Evolutionary conservation across 2,329 filamentous ascomycete species (phyloP).

Genomic region (Xylaria digitata): DNA sequence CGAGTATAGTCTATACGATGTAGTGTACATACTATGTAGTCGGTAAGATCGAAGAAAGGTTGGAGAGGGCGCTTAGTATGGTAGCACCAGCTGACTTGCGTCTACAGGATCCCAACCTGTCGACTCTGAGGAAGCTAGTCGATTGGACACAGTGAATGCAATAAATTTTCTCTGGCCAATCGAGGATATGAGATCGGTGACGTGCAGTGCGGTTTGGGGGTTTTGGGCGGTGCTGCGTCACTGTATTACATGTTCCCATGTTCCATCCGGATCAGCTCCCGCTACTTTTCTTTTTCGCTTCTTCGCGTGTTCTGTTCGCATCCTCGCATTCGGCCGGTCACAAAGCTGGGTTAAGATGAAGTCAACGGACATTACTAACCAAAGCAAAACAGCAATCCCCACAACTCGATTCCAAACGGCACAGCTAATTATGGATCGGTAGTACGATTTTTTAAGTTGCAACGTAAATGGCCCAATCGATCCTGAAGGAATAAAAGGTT

Average conservation of each 20-base stretch:
- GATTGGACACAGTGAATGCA: conserved; percentile 10
- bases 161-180: conserved; percentile 9
- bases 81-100: conserved; percentile 20
- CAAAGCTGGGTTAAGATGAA: too few relatives aligned
- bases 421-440: background rate
- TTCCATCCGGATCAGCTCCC: too few relatives aligned
- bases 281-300: too few relatives aligned
- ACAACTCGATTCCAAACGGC: background rate
- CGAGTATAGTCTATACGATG: background rate
- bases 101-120: conserved; percentile 2
- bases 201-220: background rate
- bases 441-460: too few relatives aligned
- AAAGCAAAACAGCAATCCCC: background rate
- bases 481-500: too few relatives aligned
- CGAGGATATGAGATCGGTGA: background rate
- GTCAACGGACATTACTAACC: background rate
- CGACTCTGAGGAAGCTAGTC: background rate
- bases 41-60: conserved; percentile 1
- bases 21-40: background rate
- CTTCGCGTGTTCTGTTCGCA: too few relatives aligned
- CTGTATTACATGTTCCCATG: too few relatives aligned
- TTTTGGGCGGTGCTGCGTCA: too few relatives aligned
- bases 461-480: too few relatives aligned
- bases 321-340: too few relatives aligned
- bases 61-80: conserved; percentile 14